Evolutionary conservation across 371 early-diverging fungal species (phyloP).

Genomic region (Polyrhizophydium stewartii): DNA sequence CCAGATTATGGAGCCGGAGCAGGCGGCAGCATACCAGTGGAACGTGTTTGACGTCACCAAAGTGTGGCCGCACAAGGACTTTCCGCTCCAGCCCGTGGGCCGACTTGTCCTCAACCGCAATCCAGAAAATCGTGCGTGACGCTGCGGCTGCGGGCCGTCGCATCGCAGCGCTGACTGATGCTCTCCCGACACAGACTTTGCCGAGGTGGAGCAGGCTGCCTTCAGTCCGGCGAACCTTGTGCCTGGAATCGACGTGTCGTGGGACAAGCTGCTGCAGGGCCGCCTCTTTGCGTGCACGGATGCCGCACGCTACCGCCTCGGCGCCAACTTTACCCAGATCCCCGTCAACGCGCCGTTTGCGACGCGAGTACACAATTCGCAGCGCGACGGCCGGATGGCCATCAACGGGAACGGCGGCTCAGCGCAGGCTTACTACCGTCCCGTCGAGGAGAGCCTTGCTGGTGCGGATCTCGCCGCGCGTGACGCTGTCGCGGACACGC

Average conservation of each 20-base stretch:
- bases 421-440: too few relatives aligned
- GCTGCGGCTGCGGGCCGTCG: too few relatives aligned
- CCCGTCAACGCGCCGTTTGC: slow-evolving; percentile 68
- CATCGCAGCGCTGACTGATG: too few relatives aligned
- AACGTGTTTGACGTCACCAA: slow-evolving; percentile 85
- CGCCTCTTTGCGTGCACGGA: slow-evolving; percentile 75
- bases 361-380: slow-evolving; percentile 42
- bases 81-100: slow-evolving; percentile 69
- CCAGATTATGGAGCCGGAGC: slow-evolving; percentile 64
- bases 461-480: neutral
- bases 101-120: slow-evolving; percentile 70
- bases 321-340: slow-evolving; percentile 66
- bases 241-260: slow-evolving; percentile 67
- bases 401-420: too few relatives aligned
- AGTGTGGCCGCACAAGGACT: slow-evolving; percentile 61
- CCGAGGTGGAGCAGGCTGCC: slow-evolving; percentile 76
- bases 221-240: slow-evolving; percentile 71
- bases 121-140: slow-evolving; percentile 55
- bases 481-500: neutral
- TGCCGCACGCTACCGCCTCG: slow-evolving; percentile 74
- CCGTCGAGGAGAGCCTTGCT: neutral
- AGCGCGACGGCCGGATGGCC: slow-evolving; percentile 66
- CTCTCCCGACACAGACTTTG: slow-evolving; percentile 41
- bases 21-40: slow-evolving; percentile 69
- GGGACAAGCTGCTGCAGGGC: slow-evolving; percentile 74